These are phyloP conservation scores for Beauveria bassiana DNA, from an alignment of 2,329 filamentous ascomycete species.

Conservation along the genomic window DNA sequence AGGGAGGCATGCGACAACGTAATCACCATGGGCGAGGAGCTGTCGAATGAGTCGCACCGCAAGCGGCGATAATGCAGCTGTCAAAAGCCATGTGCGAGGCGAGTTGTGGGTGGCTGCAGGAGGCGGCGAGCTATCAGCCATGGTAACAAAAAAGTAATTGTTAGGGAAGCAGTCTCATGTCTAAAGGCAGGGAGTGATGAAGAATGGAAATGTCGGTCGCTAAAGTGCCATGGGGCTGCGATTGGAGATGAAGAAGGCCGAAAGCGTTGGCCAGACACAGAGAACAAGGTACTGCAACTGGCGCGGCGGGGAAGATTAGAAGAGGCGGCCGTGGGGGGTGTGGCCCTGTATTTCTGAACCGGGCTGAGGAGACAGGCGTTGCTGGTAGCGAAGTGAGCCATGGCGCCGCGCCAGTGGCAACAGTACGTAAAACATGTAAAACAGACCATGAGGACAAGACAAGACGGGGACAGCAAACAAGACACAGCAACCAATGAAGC, in stretches of 20 bases:
- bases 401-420: conserved; percentile 3
- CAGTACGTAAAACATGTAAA: neutral
- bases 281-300: neutral
- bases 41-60: conserved; percentile 74
- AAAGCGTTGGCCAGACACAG: neutral
- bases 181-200: neutral
- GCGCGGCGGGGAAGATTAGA: neutral
- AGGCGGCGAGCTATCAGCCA: conserved; percentile 24
- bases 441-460: neutral
- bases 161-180: neutral
- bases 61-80: conserved; percentile 76
- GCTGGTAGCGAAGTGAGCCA: neutral
- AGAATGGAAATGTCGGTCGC: neutral
- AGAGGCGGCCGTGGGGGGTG: neutral
- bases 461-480: neutral
- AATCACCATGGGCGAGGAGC: conserved; percentile 85
- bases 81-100: conserved; percentile 89
- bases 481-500: conserved; percentile 1
- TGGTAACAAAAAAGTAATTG: conserved; percentile 12
- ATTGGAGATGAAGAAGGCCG: neutral
- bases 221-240: neutral
- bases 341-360: neutral
- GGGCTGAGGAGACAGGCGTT: neutral
- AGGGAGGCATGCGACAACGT: conserved; percentile 75
- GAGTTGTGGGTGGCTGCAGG: conserved; percentile 56